These are phyloP conservation scores for Hypoxylon sp. DNA, from an alignment of 2,329 filamentous ascomycete genomes.

Conservation along the genomic window DNA sequence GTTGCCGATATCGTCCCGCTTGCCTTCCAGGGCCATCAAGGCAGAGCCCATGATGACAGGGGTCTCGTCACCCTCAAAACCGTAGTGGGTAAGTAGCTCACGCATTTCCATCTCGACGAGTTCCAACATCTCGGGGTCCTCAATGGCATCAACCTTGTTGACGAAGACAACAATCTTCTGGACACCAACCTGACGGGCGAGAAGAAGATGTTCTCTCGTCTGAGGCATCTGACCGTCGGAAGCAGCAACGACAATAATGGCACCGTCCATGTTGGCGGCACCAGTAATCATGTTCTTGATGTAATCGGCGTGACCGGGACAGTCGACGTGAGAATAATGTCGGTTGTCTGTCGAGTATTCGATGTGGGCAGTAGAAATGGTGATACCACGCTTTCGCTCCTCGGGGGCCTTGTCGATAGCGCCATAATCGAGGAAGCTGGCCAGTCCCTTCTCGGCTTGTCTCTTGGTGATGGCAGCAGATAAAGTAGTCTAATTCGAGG, in stretches of 20 bases:
- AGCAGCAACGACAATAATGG: constrained; percentile 97
- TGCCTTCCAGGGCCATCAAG: constrained; percentile 89
- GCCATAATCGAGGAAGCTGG: constrained; percentile 96
- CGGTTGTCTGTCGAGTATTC: constrained; percentile 94
- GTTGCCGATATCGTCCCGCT: constrained; percentile 85
- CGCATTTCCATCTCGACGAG: constrained; percentile 99
- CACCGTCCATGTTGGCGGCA: constrained; percentile 98
- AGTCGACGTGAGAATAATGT: constrained; percentile 99
- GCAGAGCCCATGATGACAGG: constrained; percentile 97
- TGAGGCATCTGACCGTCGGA: constrained; percentile 99
- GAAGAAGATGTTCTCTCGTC: constrained; percentile 96
- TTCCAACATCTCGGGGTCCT: constrained; percentile 99
- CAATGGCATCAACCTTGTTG: constrained; percentile 98
- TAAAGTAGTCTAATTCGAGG: constrained; percentile 79
- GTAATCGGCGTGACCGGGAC: constrained; percentile 99
- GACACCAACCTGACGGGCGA: constrained; percentile 97
- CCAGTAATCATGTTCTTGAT: constrained; percentile 99
- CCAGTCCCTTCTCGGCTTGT: constrained; percentile 92
- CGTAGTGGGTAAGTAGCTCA: constrained; percentile 90
- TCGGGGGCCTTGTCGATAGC: constrained; percentile 99
- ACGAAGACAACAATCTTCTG: constrained; percentile 99
- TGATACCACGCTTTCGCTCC: constrained; percentile 99
- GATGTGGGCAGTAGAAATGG: constrained; percentile 97
- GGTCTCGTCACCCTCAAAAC: constrained; percentile 97
- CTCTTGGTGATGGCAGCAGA: constrained; percentile 99